Conservation (phyloP, 208 protist species). For the Trichomonas vaginalis region DNA sequence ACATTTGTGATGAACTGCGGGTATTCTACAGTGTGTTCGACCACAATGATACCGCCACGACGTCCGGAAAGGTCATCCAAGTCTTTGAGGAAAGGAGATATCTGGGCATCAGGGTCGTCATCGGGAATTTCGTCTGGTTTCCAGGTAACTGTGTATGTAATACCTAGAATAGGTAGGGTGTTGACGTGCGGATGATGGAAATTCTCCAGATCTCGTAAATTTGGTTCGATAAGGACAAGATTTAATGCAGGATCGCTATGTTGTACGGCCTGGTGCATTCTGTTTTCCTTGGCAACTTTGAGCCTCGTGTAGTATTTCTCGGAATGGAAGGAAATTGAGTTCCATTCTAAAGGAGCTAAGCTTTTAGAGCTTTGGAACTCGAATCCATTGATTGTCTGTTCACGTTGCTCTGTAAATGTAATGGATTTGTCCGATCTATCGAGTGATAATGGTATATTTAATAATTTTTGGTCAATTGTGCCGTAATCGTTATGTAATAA, state of each 20-base stretch:
- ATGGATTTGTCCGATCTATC: not conserved
- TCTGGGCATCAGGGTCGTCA: not conserved
- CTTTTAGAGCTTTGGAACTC: not conserved
- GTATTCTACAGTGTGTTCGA: not conserved
- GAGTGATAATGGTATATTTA: not conserved
- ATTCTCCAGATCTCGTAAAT: not conserved
- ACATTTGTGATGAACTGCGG: not conserved
- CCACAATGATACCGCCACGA: not conserved
- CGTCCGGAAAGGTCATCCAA: not conserved
- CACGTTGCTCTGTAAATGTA: not conserved
- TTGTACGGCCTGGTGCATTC: not conserved
- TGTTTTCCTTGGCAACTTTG: not conserved
- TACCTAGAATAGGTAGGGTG: not conserved
- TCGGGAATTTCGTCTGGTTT: not conserved
- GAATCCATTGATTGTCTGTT: not conserved
- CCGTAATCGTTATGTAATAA: not conserved
- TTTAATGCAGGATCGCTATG: not conserved
- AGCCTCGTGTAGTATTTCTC: not conserved
- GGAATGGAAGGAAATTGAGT: not conserved
- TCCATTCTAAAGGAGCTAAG: not conserved
- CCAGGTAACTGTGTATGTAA: not conserved
- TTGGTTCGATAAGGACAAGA: not conserved
- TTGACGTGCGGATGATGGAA: not conserved
- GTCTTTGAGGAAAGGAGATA: not conserved
- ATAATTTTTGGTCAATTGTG: not conserved